Evolutionary conservation across 163 green algal genomes (phyloP).

Genomic region (Smithsoniella earleae): DNA sequence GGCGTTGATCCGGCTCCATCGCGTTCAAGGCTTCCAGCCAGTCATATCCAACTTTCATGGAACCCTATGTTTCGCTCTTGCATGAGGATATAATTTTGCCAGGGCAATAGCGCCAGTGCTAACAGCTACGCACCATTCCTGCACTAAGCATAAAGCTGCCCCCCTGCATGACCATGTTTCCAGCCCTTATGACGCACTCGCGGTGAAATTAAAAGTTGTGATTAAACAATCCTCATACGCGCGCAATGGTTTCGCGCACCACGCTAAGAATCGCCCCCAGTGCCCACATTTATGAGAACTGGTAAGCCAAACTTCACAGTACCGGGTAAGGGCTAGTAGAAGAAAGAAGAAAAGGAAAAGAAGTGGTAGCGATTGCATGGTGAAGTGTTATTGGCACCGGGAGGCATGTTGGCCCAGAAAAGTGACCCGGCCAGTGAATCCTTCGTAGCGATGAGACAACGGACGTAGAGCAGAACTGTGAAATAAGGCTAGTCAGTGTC

Average conservation of each 20-base stretch:
- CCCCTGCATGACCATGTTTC: not conserved
- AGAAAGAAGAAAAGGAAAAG: too few relatives aligned
- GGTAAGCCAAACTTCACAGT: too few relatives aligned
- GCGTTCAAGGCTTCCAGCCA: not conserved
- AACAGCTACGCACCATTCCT: constrained; percentile 7
- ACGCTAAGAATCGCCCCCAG: constrained; percentile 9
- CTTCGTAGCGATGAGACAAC: too few relatives aligned
- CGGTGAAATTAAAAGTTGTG: not conserved
- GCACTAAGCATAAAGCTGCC: constrained; percentile 23
- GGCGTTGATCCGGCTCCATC: too few relatives aligned
- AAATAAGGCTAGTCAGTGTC: too few relatives aligned
- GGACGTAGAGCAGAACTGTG: too few relatives aligned
- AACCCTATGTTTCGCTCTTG: not conserved
- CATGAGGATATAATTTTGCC: not conserved
- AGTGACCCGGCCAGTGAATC: too few relatives aligned
- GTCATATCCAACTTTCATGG: constrained; percentile 20
- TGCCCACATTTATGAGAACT: constrained; percentile 21
- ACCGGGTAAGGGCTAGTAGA: too few relatives aligned
- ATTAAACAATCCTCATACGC: not conserved
- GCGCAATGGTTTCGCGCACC: not conserved
- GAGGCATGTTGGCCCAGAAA: too few relatives aligned
- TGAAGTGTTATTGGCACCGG: too few relatives aligned
- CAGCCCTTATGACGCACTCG: not conserved
- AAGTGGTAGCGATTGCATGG: too few relatives aligned
- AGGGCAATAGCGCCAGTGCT: not conserved